Evolutionary conservation across 305 asterid species (phyloP).

Genomic region (Fraxinus angustifolia): DNA sequence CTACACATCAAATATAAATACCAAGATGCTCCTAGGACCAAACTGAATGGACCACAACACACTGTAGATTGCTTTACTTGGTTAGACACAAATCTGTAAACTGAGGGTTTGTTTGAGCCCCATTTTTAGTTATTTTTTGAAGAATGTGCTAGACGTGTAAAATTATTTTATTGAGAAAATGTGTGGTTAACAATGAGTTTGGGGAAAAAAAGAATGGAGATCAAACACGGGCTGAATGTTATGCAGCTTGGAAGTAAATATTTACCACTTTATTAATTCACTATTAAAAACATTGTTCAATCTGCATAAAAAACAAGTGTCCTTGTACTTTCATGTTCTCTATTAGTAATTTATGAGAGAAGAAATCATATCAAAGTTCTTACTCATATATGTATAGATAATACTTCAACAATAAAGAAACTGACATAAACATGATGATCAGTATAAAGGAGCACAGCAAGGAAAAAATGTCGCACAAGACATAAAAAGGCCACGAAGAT

Average conservation of each 20-base stretch:
- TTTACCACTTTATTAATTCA: background rate
- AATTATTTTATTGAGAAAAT: background rate
- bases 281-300: background rate
- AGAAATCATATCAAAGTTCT: background rate
- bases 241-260: background rate
- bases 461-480: background rate
- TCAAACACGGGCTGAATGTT: background rate
- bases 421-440: background rate
- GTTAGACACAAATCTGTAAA: background rate
- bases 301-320: background rate
- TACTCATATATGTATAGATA: background rate
- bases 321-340: background rate
- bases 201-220: background rate
- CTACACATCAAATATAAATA: background rate
- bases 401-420: background rate
- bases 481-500: background rate
- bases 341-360: background rate
- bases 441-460: background rate
- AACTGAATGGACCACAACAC: background rate
- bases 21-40: background rate
- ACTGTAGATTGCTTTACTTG: background rate
- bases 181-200: background rate
- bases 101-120: background rate
- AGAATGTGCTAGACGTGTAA: background rate
- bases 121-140: background rate